Evolutionary conservation across 306 rosid species (phyloP).

Genomic region (Prunus campanulata): DNA sequence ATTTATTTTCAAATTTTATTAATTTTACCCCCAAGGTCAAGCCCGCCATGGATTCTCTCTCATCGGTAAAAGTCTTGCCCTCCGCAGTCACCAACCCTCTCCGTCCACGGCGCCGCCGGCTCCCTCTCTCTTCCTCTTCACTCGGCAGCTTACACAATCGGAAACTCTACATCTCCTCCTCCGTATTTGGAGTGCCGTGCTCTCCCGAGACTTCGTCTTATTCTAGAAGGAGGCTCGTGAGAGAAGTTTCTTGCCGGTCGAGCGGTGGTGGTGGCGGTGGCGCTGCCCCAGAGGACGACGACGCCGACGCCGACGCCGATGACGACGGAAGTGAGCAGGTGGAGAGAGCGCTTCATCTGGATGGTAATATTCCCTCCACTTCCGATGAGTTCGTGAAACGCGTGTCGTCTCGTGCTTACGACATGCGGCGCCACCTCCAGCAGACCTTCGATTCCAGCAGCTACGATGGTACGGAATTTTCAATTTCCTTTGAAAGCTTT

Average conservation of each 20-base stretch:
- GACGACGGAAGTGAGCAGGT: slow-evolving; percentile 49
- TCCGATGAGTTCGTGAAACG: slow-evolving; percentile 78
- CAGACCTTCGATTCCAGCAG: slow-evolving; percentile 80
- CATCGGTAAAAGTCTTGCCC: slow-evolving; percentile 54
- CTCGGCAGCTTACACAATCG: slow-evolving; percentile 9
- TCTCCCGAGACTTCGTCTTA: slow-evolving; percentile 11
- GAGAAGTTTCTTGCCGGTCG: slow-evolving; percentile 32
- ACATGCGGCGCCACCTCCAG: slow-evolving; percentile 83
- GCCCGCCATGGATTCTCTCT: slow-evolving; percentile 71
- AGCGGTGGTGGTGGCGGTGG: slow-evolving; percentile 33
- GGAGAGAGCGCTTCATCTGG: slow-evolving; percentile 76
- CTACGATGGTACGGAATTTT: slow-evolving; percentile 63
- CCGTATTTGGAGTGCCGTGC: slow-evolving; percentile 7
- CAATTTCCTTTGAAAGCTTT: neutral
- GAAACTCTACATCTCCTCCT: slow-evolving; percentile 20
- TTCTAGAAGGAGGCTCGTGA: slow-evolving; percentile 13
- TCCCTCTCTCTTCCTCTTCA: slow-evolving; percentile 21
- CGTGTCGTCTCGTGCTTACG: slow-evolving; percentile 95
- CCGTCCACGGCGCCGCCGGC: slow-evolving; percentile 33
- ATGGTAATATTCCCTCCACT: slow-evolving; percentile 72
- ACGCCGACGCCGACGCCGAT: slow-evolving; percentile 1
- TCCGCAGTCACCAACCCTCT: slow-evolving; percentile 49
- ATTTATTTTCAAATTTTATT: neutral
- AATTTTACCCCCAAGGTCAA: neutral
- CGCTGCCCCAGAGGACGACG: neutral